Evolutionary conservation across 345 rosid species (phyloP).

Genomic region (Citrus australasica): DNA sequence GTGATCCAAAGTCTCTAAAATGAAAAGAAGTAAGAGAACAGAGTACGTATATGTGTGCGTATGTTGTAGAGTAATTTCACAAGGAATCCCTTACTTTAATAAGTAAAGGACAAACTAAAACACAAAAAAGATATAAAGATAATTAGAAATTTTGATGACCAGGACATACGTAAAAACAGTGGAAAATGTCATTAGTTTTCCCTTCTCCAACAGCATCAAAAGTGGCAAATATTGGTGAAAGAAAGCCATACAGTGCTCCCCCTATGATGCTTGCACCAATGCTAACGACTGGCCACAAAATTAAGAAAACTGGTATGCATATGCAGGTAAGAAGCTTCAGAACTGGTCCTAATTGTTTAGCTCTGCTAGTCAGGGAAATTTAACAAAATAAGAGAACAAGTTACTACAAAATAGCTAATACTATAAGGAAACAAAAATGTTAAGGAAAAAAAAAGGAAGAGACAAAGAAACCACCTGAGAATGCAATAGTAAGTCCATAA

Average conservation of each 20-base stretch:
- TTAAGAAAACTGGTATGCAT: slow-evolving; percentile 47
- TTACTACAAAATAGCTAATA: slow-evolving; percentile 4
- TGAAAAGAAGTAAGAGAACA: background rate
- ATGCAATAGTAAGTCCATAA: slow-evolving; percentile 69
- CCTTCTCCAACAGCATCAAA: slow-evolving; percentile 94
- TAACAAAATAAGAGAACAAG: slow-evolving; percentile 17
- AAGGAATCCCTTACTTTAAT: too few species aligned
- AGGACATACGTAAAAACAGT: slow-evolving; percentile 74
- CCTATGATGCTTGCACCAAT: slow-evolving; percentile 64
- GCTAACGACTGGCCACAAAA: slow-evolving; percentile 57
- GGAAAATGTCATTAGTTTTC: slow-evolving; percentile 52
- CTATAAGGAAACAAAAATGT: background rate
- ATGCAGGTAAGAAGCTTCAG: slow-evolving; percentile 73
- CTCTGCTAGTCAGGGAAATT: slow-evolving; percentile 45
- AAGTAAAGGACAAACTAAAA: too few species aligned
- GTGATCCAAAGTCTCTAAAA: slow-evolving; percentile 8
- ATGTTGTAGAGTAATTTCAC: too few species aligned
- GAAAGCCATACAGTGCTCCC: slow-evolving; percentile 68
- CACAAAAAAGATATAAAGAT: background rate
- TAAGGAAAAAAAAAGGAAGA: background rate
- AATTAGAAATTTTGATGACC: background rate
- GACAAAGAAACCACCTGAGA: slow-evolving; percentile 48
- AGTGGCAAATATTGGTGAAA: slow-evolving; percentile 89
- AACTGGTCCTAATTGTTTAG: slow-evolving; percentile 68
- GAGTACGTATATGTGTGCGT: too few species aligned